Evolutionary conservation across 805 yeast species (phyloP), one percentile per base, ranked within the genome.

Genomic region (Metschnikowia colocasiae): DNA sequence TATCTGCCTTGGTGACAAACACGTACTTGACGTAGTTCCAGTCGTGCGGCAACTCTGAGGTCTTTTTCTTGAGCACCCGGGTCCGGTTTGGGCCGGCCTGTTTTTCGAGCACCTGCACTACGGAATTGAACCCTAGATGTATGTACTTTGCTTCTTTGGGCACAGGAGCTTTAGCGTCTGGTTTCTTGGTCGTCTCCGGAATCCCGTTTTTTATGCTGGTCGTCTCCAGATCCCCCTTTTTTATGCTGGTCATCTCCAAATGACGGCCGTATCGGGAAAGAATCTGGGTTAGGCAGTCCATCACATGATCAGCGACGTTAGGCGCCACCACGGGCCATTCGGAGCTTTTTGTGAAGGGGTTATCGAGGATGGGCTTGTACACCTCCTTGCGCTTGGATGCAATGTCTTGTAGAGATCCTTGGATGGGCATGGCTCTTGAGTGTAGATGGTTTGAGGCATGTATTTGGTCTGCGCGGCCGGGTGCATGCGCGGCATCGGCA

Each of bases 311-410:
- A 1, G 52, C 23, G 4, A 41, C 48, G 1, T 43, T 30, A 10
- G 47, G 35, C 13, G 45, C 49, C 13, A 52, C 38, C 1, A 20
- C 20, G 27, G 59, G 59, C 58, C 58, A 56, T 16, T 50, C 59
- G 13, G 49, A 41, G n/a, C 47, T 57, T 42, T 73, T 73, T 0
- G 85, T 76, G 56, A 69, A 82, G 2, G 90, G 88, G 50, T 80
- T 81, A 25, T 82, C 83, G 18, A 84, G 65, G 2, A 84, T 65
- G 0, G 90, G 87, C 60, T 79, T 82, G 63, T 79, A 80, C 6
- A 82, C 80, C 51, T 80, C 82, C 51, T 75, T 71, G 45, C 78
- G 67, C 58, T 73, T 75, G 52, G 68, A 66, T 43, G 81, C 85
- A 1, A 73, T 49, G 19, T 73, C 75, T 51, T 76, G 80, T 12